These are phyloP conservation scores for Saccharum spontaneum DNA, from an alignment of 176 grass and related monocot species.

Conservation along the genomic window DNA sequence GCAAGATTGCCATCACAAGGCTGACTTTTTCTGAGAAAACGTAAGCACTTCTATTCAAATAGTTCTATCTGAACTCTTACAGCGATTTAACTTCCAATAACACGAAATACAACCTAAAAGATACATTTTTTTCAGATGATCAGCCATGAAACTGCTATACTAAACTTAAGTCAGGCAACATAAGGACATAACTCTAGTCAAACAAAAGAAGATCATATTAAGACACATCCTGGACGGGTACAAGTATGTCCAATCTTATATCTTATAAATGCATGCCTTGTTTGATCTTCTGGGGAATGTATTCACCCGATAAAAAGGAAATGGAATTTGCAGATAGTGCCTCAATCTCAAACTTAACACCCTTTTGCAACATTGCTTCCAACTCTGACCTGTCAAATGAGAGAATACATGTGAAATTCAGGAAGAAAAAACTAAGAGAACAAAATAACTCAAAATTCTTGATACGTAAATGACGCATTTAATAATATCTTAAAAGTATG, in stretches of 20 bases:
- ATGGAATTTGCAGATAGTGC: slow-evolving; percentile 80
- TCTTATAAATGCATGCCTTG: slow-evolving; percentile 61
- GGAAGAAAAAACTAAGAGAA: slow-evolving; percentile 14
- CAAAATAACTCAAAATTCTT: neutral
- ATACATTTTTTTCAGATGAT: slow-evolving; percentile 7
- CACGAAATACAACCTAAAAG: neutral
- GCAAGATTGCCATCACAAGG: neutral
- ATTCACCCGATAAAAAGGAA: slow-evolving; percentile 79
- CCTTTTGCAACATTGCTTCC: slow-evolving; percentile 79
- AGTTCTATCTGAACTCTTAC: slow-evolving; percentile 5
- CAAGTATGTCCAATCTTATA: slow-evolving; percentile 35
- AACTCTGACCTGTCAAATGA: slow-evolving; percentile 65
- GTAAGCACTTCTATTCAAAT: neutral
- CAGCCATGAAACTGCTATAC: neutral
- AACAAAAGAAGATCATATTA: neutral
- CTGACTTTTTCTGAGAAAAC: neutral
- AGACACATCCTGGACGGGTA: slow-evolving; percentile 14
- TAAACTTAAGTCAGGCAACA: neutral
- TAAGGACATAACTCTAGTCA: neutral
- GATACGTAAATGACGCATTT: neutral
- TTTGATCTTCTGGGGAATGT: slow-evolving; percentile 79
- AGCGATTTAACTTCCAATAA: neutral
- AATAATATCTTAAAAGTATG: slow-evolving; percentile 4
- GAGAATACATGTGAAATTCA: neutral
- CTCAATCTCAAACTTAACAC: slow-evolving; percentile 97